Base-by-base conservation (phyloP, 2,329 filamentous ascomycete genomes). In the Dryadomyces quercus-mongolicae region DNA sequence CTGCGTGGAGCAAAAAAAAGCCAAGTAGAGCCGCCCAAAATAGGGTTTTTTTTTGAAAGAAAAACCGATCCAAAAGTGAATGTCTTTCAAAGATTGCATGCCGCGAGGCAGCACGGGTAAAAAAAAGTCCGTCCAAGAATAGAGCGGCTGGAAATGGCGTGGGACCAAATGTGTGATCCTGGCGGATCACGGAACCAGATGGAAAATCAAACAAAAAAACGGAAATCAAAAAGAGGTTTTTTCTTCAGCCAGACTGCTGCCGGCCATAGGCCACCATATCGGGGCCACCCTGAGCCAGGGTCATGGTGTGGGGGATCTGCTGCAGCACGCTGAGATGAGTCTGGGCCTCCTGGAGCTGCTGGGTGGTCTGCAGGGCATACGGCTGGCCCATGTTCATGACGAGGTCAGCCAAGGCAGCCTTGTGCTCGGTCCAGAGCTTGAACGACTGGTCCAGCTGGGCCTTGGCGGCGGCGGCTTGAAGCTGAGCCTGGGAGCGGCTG, bases 381-480 rank as follows among this genome's bases (percentile, higher is more conserved):
- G 77, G 76, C 62, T 74, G 72, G 60, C 62, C 65, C 56, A 77
- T 72, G 49, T 67, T 69, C 52, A 71, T 68, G 47, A 84, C 71
- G 44, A 86, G 77, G 57, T 73, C 74, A 61, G 85, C 77, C 51
- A 88, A 75, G 42, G 75, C 76, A 63, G 75, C 77, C 67, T 80
- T 83, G 68, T 84, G 80, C 59, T 82, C 77, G 62, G 78, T 69
- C 78, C 78, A 82, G 61, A 78, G 71, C 57, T 78, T 72, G 52
- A 75, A 66, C 50, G 74, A 72, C 61, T 67, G 65, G 61, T 70
- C 66, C 54, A 65, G 63, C 13, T 64, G 62, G 12, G 65, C 62
- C 56, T 59, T 60, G 43, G 53, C 54, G 8, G 54, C 52, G 40
- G 56, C 50, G 49, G 62, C 61, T 55, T 61, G 57, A 36, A 50